Evolutionary conservation across 192 early-diverging fungal genomes (phyloP).

Genomic region (Haplosporangium gracile): DNA sequence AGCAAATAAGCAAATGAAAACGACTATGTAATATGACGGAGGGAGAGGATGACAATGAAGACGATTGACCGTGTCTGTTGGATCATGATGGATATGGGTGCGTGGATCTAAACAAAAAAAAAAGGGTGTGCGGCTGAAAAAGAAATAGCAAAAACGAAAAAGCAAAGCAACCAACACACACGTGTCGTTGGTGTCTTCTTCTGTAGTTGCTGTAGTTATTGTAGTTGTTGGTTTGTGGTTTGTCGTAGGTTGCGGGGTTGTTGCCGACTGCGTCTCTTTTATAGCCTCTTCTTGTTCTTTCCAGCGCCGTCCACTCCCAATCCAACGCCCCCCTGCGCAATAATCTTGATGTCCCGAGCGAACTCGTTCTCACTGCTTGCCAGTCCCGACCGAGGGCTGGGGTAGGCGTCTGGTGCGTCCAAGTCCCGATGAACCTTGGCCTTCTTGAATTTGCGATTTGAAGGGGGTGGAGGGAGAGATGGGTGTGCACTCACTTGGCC

Average conservation of each 20-base stretch:
- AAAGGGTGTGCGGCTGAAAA: no score
- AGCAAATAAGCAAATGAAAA: background rate
- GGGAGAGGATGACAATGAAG: background rate
- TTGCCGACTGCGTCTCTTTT: background rate
- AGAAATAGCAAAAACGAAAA: background rate
- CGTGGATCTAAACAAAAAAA: background rate
- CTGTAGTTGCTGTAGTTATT: background rate
- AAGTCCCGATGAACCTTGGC: conserved; percentile 36
- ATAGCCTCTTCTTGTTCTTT: conserved; percentile 5
- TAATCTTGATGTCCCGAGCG: conserved; percentile 38
- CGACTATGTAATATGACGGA: background rate
- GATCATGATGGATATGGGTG: background rate
- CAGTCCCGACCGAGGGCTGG: conserved; percentile 43
- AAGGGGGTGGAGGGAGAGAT: conserved; percentile 1
- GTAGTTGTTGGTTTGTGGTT: background rate
- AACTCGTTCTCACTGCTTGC: conserved; percentile 35
- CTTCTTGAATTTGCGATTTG: conserved; percentile 22
- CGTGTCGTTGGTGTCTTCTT: background rate
- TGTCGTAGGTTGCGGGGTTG: background rate
- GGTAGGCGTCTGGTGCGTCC: conserved; percentile 48
- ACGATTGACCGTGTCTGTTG: background rate
- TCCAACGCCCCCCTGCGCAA: conserved; percentile 27
- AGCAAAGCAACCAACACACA: background rate
- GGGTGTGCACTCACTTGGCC: conserved; percentile 15
- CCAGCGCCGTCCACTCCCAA: conserved; percentile 7